A percentile compares a stretch with the other conserved stretches of the same genome.
phyloP scores from a whole-genome alignment of 345 rosid genomes.

The Diplotaxis tenuifolia region DNA sequence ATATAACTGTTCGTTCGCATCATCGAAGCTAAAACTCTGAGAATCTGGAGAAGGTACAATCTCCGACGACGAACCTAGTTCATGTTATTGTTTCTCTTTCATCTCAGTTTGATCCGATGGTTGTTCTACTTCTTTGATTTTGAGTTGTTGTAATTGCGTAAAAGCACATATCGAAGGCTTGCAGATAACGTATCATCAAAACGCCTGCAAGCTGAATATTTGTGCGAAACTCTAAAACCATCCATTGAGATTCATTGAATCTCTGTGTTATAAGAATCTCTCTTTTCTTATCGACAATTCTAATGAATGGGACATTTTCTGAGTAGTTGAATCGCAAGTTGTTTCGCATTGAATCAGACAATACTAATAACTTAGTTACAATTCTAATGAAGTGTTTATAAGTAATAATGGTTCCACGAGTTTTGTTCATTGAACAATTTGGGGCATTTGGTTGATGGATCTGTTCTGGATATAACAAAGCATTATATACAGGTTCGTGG shows the following conservation, averaged over 20 bases:
- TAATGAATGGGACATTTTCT: slow-evolving; percentile 26
- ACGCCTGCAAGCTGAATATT: slow-evolving; percentile 67
- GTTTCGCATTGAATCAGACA: background rate
- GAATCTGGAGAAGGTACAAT: slow-evolving; percentile 14
- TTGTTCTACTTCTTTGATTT: background rate
- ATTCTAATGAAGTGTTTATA: background rate
- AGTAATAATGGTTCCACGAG: background rate
- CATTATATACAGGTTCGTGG: background rate
- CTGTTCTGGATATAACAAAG: background rate
- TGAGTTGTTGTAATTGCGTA: background rate
- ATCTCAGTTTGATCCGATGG: background rate
- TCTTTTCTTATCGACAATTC: slow-evolving; percentile 30
- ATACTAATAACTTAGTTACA: background rate
- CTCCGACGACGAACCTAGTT: background rate
- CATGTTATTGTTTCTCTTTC: background rate
- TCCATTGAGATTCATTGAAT: slow-evolving; percentile 18
- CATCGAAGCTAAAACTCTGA: background rate
- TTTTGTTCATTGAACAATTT: background rate
- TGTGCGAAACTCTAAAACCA: slow-evolving; percentile 60
- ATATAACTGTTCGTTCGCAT: background rate
- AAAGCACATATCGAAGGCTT: slow-evolving; percentile 91
- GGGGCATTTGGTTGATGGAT: background rate
- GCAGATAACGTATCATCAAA: slow-evolving; percentile 36
- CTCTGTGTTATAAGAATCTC: slow-evolving; percentile 36
- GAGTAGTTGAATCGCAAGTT: background rate